These are phyloP conservation scores for Elaeis guineensis DNA, from an alignment of 176 grass and related monocot species.

Conservation along the genomic window DNA sequence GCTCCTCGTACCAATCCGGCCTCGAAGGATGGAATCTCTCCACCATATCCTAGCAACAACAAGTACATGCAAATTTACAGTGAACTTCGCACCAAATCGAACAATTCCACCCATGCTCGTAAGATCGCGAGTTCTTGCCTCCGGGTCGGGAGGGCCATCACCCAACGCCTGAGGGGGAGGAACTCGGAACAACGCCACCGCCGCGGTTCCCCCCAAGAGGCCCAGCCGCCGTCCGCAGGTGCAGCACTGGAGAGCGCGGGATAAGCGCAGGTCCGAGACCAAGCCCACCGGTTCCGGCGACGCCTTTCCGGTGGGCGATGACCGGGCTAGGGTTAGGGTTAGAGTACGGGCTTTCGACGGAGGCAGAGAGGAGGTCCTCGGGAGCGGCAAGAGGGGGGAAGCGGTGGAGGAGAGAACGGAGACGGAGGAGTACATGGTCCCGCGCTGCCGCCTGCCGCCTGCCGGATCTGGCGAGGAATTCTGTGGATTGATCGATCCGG, in stretches of 20 bases:
- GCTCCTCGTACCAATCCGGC: slow-evolving; percentile 63
- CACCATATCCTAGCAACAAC: slow-evolving; percentile 33
- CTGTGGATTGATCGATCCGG: too few relatives aligned
- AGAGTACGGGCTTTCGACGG: not conserved
- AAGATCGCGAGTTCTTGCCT: slow-evolving; percentile 24
- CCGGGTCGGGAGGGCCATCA: slow-evolving; percentile 31
- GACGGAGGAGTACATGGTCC: too few relatives aligned
- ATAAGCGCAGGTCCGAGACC: not conserved
- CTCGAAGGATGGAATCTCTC: slow-evolving; percentile 58
- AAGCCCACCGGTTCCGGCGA: too few relatives aligned
- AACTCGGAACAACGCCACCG: slow-evolving; percentile 27
- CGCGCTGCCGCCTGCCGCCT: too few relatives aligned
- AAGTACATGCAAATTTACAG: not conserved
- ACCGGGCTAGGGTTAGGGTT: not conserved
- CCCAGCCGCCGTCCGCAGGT: slow-evolving; percentile 27
- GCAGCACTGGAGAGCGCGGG: slow-evolving; percentile 9
- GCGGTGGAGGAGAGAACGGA: too few relatives aligned
- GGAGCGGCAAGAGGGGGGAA: not conserved
- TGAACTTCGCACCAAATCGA: not conserved
- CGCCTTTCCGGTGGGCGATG: not conserved
- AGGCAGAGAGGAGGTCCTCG: not conserved
- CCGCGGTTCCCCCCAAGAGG: slow-evolving; percentile 32
- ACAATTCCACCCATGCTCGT: not conserved
- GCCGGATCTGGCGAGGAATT: too few relatives aligned
- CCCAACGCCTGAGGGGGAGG: slow-evolving; percentile 11